phyloP scores from a whole-genome alignment of 371 early-diverging fungal genomes.

The Mucor mucedo region DNA sequence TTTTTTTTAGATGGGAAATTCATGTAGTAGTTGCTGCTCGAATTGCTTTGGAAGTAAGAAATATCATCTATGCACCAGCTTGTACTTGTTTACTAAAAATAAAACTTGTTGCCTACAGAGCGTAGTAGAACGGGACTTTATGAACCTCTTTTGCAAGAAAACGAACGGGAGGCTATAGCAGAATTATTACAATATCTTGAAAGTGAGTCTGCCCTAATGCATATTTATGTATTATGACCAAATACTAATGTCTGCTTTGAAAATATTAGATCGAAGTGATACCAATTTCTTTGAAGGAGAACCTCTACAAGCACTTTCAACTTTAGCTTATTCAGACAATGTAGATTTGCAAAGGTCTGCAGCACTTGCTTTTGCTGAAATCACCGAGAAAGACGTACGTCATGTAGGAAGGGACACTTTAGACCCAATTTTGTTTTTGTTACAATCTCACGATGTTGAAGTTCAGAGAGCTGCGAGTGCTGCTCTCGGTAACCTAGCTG shows the following conservation, averaged over 20 bases:
- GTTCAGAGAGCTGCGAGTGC: constrained; percentile 90
- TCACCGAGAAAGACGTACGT: constrained; percentile 88
- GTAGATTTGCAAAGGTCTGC: constrained; percentile 88
- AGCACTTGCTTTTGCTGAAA: constrained; percentile 90
- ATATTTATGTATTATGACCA: neutral
- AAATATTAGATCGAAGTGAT: constrained; percentile 65
- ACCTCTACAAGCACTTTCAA: constrained; percentile 81
- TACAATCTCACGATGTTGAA: constrained; percentile 86
- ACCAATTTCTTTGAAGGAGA: constrained; percentile 90
- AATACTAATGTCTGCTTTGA: neutral
- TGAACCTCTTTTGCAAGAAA: constrained; percentile 83
- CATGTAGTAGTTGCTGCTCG: constrained; percentile 42
- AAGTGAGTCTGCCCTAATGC: constrained; percentile 56
- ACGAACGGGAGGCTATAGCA: constrained; percentile 86
- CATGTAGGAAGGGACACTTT: constrained; percentile 80
- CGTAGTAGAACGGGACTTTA: constrained; percentile 57
- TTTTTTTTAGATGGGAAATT: constrained; percentile 19
- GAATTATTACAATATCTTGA: constrained; percentile 83
- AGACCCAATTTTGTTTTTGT: constrained; percentile 82
- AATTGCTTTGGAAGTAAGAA: constrained; percentile 56
- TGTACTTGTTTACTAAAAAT: constrained; percentile 2
- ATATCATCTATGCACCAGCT: neutral
- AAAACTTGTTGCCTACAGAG: constrained; percentile 25
- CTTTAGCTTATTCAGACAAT: constrained; percentile 84
- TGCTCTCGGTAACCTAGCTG: constrained; percentile 90